These are phyloP conservation scores for Vaccinium vitisidaea DNA, from an alignment of 148 eudicot species.

Conservation along the genomic window DNA sequence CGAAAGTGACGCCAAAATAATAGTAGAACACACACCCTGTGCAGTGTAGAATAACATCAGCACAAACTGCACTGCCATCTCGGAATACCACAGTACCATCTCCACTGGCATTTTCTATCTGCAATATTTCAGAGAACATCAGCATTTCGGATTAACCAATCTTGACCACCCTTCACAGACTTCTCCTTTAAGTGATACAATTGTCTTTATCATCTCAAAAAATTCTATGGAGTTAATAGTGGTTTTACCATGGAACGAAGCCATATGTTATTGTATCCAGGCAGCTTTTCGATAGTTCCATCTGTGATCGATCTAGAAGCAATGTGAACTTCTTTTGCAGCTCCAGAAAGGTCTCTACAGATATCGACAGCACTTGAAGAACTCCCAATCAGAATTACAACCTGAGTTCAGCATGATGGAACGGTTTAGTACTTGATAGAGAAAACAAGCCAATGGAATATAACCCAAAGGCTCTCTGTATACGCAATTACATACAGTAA, in stretches of 20 bases:
- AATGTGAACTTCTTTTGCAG: conserved; percentile 86
- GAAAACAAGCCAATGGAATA: background rate
- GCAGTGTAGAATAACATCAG: conserved; percentile 84
- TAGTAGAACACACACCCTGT: conserved; percentile 58
- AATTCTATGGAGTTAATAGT: conserved; percentile 22
- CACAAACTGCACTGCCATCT: conserved; percentile 54
- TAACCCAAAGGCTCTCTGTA: background rate
- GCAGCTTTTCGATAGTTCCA: conserved; percentile 30
- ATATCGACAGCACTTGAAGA: conserved; percentile 90
- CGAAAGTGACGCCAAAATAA: background rate
- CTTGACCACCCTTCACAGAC: conserved; percentile 10
- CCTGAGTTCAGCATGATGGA: conserved; percentile 35
- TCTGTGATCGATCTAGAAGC: conserved; percentile 65
- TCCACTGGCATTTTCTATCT: conserved; percentile 63
- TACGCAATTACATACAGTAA: background rate
- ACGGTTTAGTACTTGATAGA: background rate
- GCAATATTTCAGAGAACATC: conserved; percentile 26
- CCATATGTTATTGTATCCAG: conserved; percentile 73
- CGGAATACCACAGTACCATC: conserved; percentile 66
- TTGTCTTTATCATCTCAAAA: conserved; percentile 6
- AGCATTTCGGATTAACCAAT: conserved; percentile 17
- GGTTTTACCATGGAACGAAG: conserved; percentile 75
- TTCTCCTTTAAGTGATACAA: background rate
- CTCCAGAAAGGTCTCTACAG: conserved; percentile 63
- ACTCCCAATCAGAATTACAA: conserved; percentile 78